These are phyloP conservation scores for Didymella lethalis DNA, from an alignment of 2,329 filamentous ascomycete genomes.

Conservation along the genomic window DNA sequence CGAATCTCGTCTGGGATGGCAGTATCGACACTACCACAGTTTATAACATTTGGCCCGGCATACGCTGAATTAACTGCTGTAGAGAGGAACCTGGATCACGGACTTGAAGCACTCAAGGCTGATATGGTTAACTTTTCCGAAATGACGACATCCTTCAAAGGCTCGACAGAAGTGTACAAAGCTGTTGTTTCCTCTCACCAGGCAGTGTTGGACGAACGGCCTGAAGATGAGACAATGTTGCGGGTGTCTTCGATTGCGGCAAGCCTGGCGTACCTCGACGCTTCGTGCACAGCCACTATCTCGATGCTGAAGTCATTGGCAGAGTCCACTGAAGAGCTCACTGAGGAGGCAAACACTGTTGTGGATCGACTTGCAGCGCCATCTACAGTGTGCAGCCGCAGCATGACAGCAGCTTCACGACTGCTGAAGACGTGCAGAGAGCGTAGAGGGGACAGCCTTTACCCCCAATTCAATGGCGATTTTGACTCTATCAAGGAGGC, in stretches of 20 bases:
- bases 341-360: slow-evolving; percentile 52
- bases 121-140: slow-evolving; percentile 88
- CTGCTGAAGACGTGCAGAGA: slow-evolving; percentile 34
- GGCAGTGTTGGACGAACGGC: slow-evolving; percentile 26
- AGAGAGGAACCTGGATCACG: slow-evolving; percentile 85
- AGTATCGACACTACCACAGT: slow-evolving; percentile 79
- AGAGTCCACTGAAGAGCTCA: slow-evolving; percentile 13
- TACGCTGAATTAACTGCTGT: slow-evolving; percentile 90
- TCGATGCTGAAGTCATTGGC: slow-evolving; percentile 23
- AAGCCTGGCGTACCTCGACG: slow-evolving; percentile 32
- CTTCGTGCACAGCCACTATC: slow-evolving; percentile 29
- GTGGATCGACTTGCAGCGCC: slow-evolving; percentile 30
- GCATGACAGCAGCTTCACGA: slow-evolving; percentile 31
- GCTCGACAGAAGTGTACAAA: slow-evolving; percentile 37
- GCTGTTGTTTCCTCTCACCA: slow-evolving; percentile 28
- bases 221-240: slow-evolving; percentile 40
- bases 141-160: slow-evolving; percentile 80
- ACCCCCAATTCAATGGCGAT: slow-evolving; percentile 35
- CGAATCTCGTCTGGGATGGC: slow-evolving; percentile 83
- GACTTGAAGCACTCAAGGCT: slow-evolving; percentile 82
- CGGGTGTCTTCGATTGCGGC: slow-evolving; percentile 32
- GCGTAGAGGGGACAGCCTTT: slow-evolving; percentile 37
- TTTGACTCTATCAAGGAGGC: slow-evolving; percentile 32
- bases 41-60: slow-evolving; percentile 79
- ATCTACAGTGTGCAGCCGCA: slow-evolving; percentile 25